A percentile compares a stretch with the other conserved stretches of the same genome.
These are phyloP conservation scores for Diddensiella santjacobensis DNA, from an alignment of 805 yeast species.

Conservation along the genomic window DNA sequence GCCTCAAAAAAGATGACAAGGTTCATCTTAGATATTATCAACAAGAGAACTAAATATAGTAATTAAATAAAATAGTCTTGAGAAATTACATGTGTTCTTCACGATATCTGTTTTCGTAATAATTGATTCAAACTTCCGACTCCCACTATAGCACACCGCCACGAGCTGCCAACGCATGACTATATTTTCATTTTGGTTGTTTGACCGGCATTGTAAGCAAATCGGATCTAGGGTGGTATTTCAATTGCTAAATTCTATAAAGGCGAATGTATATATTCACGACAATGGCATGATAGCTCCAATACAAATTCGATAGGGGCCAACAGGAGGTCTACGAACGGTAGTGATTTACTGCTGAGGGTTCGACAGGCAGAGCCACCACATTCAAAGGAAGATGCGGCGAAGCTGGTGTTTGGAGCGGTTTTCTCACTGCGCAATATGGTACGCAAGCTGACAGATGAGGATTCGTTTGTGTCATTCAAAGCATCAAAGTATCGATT, in stretches of 20 bases:
- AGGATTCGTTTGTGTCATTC: constrained; percentile 34
- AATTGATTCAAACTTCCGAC: too few relatives aligned
- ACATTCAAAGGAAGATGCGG: constrained; percentile 53
- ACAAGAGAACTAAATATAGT: too few relatives aligned
- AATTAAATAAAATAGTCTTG: too few relatives aligned
- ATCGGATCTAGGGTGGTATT: too few relatives aligned
- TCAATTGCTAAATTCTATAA: too few relatives aligned
- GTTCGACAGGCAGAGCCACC: constrained; percentile 2
- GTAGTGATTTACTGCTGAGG: constrained; percentile 1
- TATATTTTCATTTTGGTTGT: constrained; percentile 82
- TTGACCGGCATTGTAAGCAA: constrained; percentile 81
- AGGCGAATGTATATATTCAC: constrained; percentile 72
- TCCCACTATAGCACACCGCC: too few relatives aligned
- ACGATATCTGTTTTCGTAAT: too few relatives aligned
- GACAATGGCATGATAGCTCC: constrained; percentile 55
- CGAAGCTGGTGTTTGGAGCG: constrained; percentile 83
- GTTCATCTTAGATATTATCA: too few relatives aligned
- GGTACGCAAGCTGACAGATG: constrained; percentile 49
- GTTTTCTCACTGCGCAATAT: constrained; percentile 75
- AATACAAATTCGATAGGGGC: constrained; percentile 39
- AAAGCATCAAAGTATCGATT: constrained; percentile 68
- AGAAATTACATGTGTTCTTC: too few relatives aligned
- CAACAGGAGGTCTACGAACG: constrained; percentile 5
- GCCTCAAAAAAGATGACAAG: too few relatives aligned
- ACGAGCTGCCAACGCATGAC: too few relatives aligned